Evolutionary conservation across 768 basidiomycete species (phyloP), one percentile per base, ranked within the genome.

Genomic region (Fomitopsis serialis): DNA sequence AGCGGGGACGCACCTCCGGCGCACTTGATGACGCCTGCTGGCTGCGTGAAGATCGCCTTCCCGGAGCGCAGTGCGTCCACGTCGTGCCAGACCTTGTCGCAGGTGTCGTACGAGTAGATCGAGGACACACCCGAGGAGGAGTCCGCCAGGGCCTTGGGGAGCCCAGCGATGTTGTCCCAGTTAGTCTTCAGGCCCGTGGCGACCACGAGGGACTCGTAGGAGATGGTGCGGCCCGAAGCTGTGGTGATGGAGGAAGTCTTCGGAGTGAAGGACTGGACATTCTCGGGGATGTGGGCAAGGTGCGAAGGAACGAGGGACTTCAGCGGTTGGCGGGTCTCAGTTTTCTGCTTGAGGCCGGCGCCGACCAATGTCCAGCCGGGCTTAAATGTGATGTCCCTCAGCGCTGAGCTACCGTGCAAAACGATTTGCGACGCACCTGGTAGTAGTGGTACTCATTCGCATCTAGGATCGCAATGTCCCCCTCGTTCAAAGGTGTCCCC

Each of bases 291-390:
- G 61, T 85, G 84, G 0, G 79, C 71, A 52, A 96, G 81, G 61
- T 91, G 79, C 13, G 72, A 64, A 1, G 95, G 90, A 51, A 99
- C 81, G 42, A 98, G 76, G 2, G 82, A 78, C 17, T 72, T 65
- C 45, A 97, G 75, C 9, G 81, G 80, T 36, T 80, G 78, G 49
- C 82, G 79, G 61, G 87, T 87, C 3, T 82, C 78, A 15, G 75
- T 68, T 69, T 96, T 95, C 40, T 76, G 63, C 48, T 78, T 75
- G 49, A 99, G 77, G 25, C 95, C 96, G n/a, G 92, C 75, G 13
- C 92, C 95, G 36, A 93, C 94, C 40, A 97, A 80, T 1, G 94
- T 96, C 91, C 95, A 98, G 71, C 95, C 96, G 21, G 96, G 96
- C 82, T 95, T 69, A 57, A 59, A 52, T 54, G 54, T 29, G 51